Evolutionary conservation across 2,329 filamentous ascomycete species (phyloP).

Genomic region (Fusarium avenaceum): DNA sequence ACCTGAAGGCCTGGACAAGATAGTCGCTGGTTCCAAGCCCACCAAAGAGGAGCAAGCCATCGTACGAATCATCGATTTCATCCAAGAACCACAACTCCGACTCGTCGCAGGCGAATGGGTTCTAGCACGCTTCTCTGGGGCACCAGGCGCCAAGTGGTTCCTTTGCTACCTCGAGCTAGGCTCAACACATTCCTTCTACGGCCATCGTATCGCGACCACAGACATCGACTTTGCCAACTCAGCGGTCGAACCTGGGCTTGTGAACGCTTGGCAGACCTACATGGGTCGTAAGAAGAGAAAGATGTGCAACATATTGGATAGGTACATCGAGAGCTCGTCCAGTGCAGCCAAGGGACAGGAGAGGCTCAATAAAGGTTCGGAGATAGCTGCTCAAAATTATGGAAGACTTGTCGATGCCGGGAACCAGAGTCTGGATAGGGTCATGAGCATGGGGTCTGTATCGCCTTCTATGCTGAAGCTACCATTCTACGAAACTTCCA

Average conservation of each 20-base stretch:
- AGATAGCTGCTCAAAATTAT: conserved; percentile 4
- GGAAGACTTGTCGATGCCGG: background rate
- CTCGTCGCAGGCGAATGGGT: conserved; percentile 15
- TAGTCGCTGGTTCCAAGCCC: background rate
- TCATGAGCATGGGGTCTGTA: conserved; percentile 2
- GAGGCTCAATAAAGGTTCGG: background rate
- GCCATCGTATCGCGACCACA: conserved; percentile 1
- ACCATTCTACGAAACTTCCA: background rate
- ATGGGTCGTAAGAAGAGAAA: conserved; percentile 13
- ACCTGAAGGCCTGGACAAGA: background rate
- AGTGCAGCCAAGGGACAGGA: conserved; percentile 1
- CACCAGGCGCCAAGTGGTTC: conserved; percentile 9
- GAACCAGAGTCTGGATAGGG: conserved; percentile 4
- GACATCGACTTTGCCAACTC: conserved; percentile 10
- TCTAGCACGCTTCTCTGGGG: conserved; percentile 2
- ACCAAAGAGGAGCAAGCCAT: conserved; percentile 9
- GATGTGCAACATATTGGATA: conserved; percentile 13
- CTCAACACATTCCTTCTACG: conserved; percentile 8
- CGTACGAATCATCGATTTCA: conserved; percentile 4
- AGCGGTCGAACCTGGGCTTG: conserved; percentile 2
- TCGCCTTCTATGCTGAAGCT: background rate
- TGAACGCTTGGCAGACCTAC: conserved; percentile 3
- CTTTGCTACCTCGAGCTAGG: conserved; percentile 10
- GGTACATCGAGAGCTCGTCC: background rate
- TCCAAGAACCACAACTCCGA: conserved; percentile 7